Evolutionary conservation across 2,329 filamentous ascomycete species (phyloP), one percentile per base, ranked within the genome.

Genomic region (Verticillium nubilum): DNA sequence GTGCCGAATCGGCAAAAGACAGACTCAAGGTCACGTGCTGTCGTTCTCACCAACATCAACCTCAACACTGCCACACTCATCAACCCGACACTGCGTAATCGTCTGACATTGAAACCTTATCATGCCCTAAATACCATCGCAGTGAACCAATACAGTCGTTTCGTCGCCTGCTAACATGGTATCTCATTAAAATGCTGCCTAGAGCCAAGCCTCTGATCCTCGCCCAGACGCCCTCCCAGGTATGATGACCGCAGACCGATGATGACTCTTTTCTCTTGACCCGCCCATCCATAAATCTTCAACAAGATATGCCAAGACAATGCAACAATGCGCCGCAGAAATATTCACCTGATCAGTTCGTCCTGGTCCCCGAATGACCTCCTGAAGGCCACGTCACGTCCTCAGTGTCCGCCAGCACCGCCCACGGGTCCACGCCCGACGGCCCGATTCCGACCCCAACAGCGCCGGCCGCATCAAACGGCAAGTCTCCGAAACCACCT

Each of bases 371-470:
- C 31, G 10, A 3, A 19, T 10, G 5, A n/a, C 42, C 42, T 23
- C n/a, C 42, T 10, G 54, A 53, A 25, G 37, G 47, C 61, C 61
- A 62, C 9, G 23, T 54, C 57, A 61, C 42, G 7, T 62, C 59
- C 12, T 58, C 50, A 57, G 57, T 52, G 13, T 37, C 58, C 9
- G 54, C 60, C 42, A 62, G n/a, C 57, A 59, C 53, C 7, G 53
- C 56, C 59, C 61, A 62, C 52, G 61, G 61, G 19, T 62, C 57
- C 9, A 47, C 19, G 5, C n/a, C 42, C n/a, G 19, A 23, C n/a
- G 42, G 42, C 9, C 42, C 42, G 5, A 62, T 56, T 7, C 52
- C 61, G 19, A 53, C 55, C 5, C 60, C 61, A 23, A 47, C n/a
- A 13, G 42, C 42, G n/a, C n/a, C 42, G 3, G 42, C 19, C 12